Percentiles rank a stretch among this genome's conserved stretches.
phyloP scores from a whole-genome alignment of 306 rosid genomes.

The Quercus ilex region DNA sequence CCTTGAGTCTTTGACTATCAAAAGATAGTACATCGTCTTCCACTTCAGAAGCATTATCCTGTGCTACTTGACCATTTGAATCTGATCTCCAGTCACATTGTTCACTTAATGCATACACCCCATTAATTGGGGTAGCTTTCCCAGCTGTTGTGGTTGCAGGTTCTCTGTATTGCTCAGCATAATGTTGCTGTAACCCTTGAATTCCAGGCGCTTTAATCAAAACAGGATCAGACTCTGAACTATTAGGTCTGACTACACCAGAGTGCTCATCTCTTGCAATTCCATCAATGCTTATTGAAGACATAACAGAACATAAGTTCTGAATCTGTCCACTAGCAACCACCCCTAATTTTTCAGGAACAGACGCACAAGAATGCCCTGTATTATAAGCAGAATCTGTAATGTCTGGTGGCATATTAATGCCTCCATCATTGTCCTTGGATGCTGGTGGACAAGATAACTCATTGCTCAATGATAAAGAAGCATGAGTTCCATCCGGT shows the following conservation, averaged over 20 bases:
- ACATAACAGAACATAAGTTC: slow-evolving; percentile 47
- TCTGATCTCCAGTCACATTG: slow-evolving; percentile 43
- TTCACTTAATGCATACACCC: slow-evolving; percentile 36
- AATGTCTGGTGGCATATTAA: slow-evolving; percentile 21
- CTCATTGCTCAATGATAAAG: slow-evolving; percentile 36
- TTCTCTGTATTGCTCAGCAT: slow-evolving; percentile 39
- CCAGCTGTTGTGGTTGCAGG: slow-evolving; percentile 21
- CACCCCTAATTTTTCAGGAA: slow-evolving; percentile 33
- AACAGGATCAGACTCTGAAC: slow-evolving; percentile 37
- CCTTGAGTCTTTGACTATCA: slow-evolving; percentile 75
- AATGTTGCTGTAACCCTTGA: slow-evolving; percentile 37
- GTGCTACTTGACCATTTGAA: slow-evolving; percentile 27
- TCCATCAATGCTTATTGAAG: slow-evolving; percentile 41
- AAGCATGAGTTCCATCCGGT: slow-evolving; percentile 37
- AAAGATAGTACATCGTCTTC: slow-evolving; percentile 77
- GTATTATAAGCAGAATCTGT: slow-evolving; percentile 25
- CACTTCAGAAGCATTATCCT: slow-evolving; percentile 39
- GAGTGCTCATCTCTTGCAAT: slow-evolving; percentile 31
- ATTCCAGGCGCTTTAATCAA: slow-evolving; percentile 30
- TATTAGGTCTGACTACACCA: slow-evolving; percentile 31
- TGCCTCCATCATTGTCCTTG: slow-evolving; percentile 39
- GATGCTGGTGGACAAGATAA: slow-evolving; percentile 34
- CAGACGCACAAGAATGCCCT: slow-evolving; percentile 38
- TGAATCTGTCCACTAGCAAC: slow-evolving; percentile 37
- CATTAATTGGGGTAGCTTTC: slow-evolving; percentile 33